Evolutionary conservation across 1,284 basidiomycete genomes (phyloP).

Genomic region (Microbotryomycetes sp.): DNA sequence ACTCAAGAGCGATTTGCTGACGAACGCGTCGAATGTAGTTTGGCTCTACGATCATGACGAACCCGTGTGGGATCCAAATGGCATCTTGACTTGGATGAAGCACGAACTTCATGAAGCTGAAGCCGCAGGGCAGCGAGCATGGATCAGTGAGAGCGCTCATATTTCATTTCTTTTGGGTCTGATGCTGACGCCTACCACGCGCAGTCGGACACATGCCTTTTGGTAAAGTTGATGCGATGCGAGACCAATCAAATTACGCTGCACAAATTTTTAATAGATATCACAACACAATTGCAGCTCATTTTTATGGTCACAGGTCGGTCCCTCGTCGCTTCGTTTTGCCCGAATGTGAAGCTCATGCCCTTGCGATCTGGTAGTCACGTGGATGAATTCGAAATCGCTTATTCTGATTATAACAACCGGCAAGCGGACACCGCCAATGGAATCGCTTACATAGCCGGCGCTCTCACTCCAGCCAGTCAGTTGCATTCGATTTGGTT

Average conservation of each 20-base stretch:
- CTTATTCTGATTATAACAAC: slow-evolving; percentile 51
- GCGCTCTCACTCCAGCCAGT: slow-evolving; percentile 56
- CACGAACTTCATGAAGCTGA: slow-evolving; percentile 54
- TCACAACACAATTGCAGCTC: slow-evolving; percentile 53
- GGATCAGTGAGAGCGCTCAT: slow-evolving; percentile 50
- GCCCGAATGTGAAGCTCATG: too few species aligned
- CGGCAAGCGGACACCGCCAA: slow-evolving; percentile 51
- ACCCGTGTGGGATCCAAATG: slow-evolving; percentile 47
- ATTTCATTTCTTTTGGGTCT: slow-evolving; percentile 50
- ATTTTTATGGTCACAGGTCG: slow-evolving; percentile 51
- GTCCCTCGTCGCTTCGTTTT: too few species aligned
- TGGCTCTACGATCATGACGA: slow-evolving; percentile 51
- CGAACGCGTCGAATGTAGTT: slow-evolving; percentile 40
- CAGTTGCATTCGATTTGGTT: background rate
- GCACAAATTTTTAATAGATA: slow-evolving; percentile 56
- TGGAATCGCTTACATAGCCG: slow-evolving; percentile 50
- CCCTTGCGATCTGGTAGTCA: slow-evolving; percentile 17
- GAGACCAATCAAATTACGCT: slow-evolving; percentile 38
- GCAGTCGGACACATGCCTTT: slow-evolving; percentile 39
- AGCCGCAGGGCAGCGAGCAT: slow-evolving; percentile 51
- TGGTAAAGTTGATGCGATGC: slow-evolving; percentile 49
- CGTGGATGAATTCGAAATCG: slow-evolving; percentile 54
- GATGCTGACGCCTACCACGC: slow-evolving; percentile 32
- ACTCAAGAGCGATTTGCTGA: background rate
- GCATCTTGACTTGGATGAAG: slow-evolving; percentile 47